Base-by-base conservation (phyloP, 345 rosid species). In the Sonneratia alba region DNA sequence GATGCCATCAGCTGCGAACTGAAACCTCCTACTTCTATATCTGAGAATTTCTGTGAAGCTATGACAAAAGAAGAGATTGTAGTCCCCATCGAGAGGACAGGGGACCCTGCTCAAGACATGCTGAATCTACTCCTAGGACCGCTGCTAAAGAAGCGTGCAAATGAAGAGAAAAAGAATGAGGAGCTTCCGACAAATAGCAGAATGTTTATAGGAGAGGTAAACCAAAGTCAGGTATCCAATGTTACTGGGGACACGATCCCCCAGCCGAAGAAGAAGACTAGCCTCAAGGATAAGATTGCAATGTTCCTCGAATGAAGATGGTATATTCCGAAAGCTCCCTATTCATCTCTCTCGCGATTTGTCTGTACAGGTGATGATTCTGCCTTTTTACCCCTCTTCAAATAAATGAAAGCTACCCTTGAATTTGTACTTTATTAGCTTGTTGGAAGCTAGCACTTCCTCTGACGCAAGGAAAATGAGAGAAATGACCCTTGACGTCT, bases 101-200 rank as follows among this genome's bases (percentile, higher is more conserved):
- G 78, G 40, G 79, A 86, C 75, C 78, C 86, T 72, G 81, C 87
- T 38, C 85, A 74, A 71, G 86, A 85, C 71, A 86, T 88, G 93
- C 79, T 86, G 75, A 62, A 83, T 70, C 80, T 86, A 70, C 79
- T 85, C 67, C 79, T 88, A 70, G 87, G 90, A 36, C 89, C 90
- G 65, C 75, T 82, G 75, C 86, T 85, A 32, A 78, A 76, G 75
- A 85, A 88, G 62, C 83, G 84, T 0, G 57, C 34, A 0, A 75
- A 57, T 51, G 62, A 77, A 66, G 70, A 78, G 38, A 78, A 79
- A 69, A 77, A 36, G 64, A 66, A 51, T 0, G 36, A 59, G 8
- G 77, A 71, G 56, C 69, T 65, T 34, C 1, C 68, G 24, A 34
- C 16, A 40, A 79, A 47, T n/a, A 76, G 79, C 74, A 12, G 66